Conservation (phyloP, 257 asterid species). For the Petunia secreta region DNA sequence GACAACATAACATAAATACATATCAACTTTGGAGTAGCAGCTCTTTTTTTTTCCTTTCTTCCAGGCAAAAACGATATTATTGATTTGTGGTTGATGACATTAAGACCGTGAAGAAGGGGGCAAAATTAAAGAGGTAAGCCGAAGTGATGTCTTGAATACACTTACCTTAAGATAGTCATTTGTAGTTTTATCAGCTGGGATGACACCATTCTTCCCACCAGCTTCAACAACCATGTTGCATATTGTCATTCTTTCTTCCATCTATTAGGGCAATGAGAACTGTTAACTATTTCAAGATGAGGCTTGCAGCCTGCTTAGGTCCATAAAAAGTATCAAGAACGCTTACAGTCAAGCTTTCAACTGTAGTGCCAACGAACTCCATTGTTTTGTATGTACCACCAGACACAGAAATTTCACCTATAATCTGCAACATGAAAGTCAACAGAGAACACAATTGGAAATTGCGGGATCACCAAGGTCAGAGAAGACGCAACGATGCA, state of each 20-base stretch:
- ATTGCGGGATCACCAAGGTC: background rate
- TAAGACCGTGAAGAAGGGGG: background rate
- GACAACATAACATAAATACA: slow-evolving; percentile 13
- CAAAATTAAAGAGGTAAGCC: background rate
- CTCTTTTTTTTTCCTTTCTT: background rate
- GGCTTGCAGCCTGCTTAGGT: background rate
- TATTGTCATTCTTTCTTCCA: slow-evolving; percentile 98
- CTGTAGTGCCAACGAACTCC: slow-evolving; percentile 91
- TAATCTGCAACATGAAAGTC: slow-evolving; percentile 55
- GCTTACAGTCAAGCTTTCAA: slow-evolving; percentile 88
- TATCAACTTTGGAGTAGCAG: slow-evolving; percentile 1
- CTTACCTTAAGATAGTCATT: slow-evolving; percentile 84
- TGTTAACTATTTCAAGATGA: background rate
- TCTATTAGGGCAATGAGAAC: slow-evolving; percentile 43
- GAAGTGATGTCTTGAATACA: background rate
- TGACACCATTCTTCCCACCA: slow-evolving; percentile 33
- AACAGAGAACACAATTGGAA: background rate
- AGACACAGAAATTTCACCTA: slow-evolving; percentile 97
- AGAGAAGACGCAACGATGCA: background rate
- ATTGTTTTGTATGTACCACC: slow-evolving; percentile 98
- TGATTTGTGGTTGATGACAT: background rate
- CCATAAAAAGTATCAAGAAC: background rate
- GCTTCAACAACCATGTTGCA: slow-evolving; percentile 99
- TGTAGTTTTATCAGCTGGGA: slow-evolving; percentile 90
- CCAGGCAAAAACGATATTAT: background rate